A percentile compares a stretch with the other conserved stretches of the same genome.
These are phyloP conservation scores for Pelargonium cotyledonis DNA, from an alignment of 441 rosid species.

Conservation along the genomic window DNA sequence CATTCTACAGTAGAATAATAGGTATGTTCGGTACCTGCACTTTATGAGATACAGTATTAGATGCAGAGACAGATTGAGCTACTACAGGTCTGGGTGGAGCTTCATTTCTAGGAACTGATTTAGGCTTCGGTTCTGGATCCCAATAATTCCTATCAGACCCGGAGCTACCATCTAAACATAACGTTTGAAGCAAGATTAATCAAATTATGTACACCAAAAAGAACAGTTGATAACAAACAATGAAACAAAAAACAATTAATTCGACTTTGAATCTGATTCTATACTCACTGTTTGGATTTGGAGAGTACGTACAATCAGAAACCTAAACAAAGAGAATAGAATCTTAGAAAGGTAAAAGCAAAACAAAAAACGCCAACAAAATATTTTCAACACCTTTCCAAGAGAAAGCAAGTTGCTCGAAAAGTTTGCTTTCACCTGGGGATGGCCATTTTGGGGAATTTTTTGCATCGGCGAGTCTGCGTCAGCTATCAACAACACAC, in stretches of 20 bases:
- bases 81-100: conserved; percentile 37
- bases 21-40: conserved; percentile 34
- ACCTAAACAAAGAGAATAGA: conserved; percentile 38
- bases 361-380: conserved; percentile 5
- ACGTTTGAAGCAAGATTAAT: conserved; percentile 10
- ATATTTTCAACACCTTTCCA: conserved; percentile 21
- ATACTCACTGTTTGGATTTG: conserved; percentile 57
- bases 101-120: conserved; percentile 45
- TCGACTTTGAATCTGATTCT: conserved; percentile 40
- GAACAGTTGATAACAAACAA: too few relatives aligned
- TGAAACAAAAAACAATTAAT: too few relatives aligned
- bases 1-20: conserved; percentile 8
- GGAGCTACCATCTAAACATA: conserved; percentile 60
- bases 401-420: conserved; percentile 19
- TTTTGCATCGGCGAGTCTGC: conserved; percentile 85
- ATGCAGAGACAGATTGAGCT: conserved; percentile 29
- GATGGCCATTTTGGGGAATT: conserved; percentile 52
- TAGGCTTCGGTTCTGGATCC: conserved; percentile 62
- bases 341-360: conserved; percentile 30
- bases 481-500: conserved; percentile 45
- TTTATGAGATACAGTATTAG: conserved; percentile 42
- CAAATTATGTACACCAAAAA: conserved; percentile 11
- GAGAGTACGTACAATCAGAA: conserved; percentile 60
- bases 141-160: conserved; percentile 67
- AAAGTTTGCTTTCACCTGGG: conserved; percentile 54